These are phyloP conservation scores for Ganoderma sinense DNA, from an alignment of 1,284 basidiomycete genomes.

Conservation along the genomic window DNA sequence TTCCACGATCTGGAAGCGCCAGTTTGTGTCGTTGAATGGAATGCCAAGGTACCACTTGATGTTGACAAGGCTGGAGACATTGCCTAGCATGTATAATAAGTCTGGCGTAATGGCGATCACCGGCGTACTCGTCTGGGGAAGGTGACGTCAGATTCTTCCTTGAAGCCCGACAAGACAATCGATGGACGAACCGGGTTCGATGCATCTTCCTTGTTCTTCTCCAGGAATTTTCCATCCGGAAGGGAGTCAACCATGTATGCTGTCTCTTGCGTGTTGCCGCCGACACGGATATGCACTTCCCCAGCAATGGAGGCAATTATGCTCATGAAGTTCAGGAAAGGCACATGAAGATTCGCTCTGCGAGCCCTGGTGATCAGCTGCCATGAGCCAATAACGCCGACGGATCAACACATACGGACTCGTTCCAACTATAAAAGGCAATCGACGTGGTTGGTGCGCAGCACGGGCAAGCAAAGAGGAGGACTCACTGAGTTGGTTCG, in stretches of 20 bases:
- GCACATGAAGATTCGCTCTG: conserved; percentile 58
- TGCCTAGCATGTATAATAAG: conserved; percentile 49
- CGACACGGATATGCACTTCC: conserved; percentile 63
- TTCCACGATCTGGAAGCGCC: conserved; percentile 59
- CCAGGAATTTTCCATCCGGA: conserved; percentile 52
- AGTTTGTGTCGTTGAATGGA: conserved; percentile 59
- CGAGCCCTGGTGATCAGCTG: background rate
- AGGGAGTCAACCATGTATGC: conserved; percentile 56
- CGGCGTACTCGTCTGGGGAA: conserved; percentile 48
- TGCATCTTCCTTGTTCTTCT: conserved; percentile 51
- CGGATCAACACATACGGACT: conserved; percentile 63
- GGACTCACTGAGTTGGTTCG: conserved; percentile 65
- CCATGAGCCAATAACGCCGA: conserved; percentile 43
- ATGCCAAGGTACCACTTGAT: conserved; percentile 40
- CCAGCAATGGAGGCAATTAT: conserved; percentile 65
- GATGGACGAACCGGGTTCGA: conserved; percentile 47
- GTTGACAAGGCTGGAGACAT: conserved; percentile 47
- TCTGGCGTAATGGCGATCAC: conserved; percentile 50
- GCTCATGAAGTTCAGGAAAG: conserved; percentile 77
- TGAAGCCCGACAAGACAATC: background rate
- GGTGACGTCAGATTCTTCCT: background rate
- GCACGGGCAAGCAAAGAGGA: background rate
- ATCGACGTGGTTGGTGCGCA: conserved; percentile 1
- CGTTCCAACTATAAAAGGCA: conserved; percentile 49
- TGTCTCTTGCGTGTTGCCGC: conserved; percentile 77